These are phyloP conservation scores for Aureobasidium vineae DNA, from an alignment of 2,329 filamentous ascomycete genomes.

Conservation along the genomic window DNA sequence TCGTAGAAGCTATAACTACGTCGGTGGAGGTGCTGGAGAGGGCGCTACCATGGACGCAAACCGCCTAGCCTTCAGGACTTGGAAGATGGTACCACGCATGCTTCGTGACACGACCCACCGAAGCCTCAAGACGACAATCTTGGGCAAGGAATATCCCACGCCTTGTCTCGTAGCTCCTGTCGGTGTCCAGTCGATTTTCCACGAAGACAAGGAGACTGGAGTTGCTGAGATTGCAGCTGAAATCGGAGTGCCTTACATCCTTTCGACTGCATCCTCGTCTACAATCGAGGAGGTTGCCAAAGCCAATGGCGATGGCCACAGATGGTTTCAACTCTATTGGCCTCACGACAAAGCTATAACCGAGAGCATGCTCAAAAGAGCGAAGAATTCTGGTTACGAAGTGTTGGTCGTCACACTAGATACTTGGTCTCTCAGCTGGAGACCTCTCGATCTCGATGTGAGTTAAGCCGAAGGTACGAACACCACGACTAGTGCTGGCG, in stretches of 20 bases:
- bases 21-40: slow-evolving; percentile 38
- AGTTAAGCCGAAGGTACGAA: neutral
- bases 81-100: slow-evolving; percentile 30
- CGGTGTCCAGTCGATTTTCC: slow-evolving; percentile 67
- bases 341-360: slow-evolving; percentile 64
- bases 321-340: slow-evolving; percentile 78
- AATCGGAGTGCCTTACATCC: slow-evolving; percentile 62
- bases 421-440: slow-evolving; percentile 67
- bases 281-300: slow-evolving; percentile 65
- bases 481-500: neutral
- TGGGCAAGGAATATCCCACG: slow-evolving; percentile 30
- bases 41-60: slow-evolving; percentile 39
- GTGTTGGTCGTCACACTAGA: slow-evolving; percentile 71
- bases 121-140: slow-evolving; percentile 29
- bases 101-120: slow-evolving; percentile 23
- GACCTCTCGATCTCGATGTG: slow-evolving; percentile 47
- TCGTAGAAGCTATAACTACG: slow-evolving; percentile 47
- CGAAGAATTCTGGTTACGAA: slow-evolving; percentile 60
- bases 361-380: slow-evolving; percentile 60
- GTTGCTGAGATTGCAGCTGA: slow-evolving; percentile 62
- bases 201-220: slow-evolving; percentile 63
- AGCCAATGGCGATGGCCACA: slow-evolving; percentile 51
- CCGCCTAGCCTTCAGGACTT: slow-evolving; percentile 28
- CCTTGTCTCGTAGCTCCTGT: slow-evolving; percentile 66
- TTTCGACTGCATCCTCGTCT: slow-evolving; percentile 63